Percentiles rank a stretch among this genome's conserved stretches.
Evolutionary conservation across 306 rosid genomes (phyloP).

Genomic region (Betula pendula): DNA sequence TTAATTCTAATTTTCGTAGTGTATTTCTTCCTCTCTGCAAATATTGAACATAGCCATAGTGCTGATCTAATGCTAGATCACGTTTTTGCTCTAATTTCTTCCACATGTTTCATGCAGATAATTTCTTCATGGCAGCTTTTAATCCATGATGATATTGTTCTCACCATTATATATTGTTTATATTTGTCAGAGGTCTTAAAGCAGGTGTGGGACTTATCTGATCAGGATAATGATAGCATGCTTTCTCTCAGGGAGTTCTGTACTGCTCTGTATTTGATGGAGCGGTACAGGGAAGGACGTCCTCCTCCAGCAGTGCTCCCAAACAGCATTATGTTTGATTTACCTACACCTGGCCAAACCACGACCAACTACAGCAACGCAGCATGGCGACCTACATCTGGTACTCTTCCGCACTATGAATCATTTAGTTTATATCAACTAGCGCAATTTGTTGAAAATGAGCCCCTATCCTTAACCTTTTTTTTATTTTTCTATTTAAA

Average conservation of each 20-base stretch:
- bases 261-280: conserved; percentile 90
- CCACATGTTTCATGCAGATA: not conserved
- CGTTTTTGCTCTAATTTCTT: conserved; percentile 19
- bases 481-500: conserved; percentile 24
- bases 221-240: conserved; percentile 99
- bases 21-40: not conserved
- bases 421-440: conserved; percentile 19
- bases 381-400: conserved; percentile 72
- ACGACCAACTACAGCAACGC: conserved; percentile 41
- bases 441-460: conserved; percentile 16
- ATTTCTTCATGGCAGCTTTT: conserved; percentile 26
- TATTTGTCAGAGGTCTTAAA: conserved; percentile 81
- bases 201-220: conserved; percentile 99
- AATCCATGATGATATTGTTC: conserved; percentile 37
- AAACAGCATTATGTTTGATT: conserved; percentile 63
- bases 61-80: not conserved
- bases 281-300: conserved; percentile 88
- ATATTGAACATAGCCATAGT: not conserved
- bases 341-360: conserved; percentile 61
- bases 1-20: not conserved
- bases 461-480: conserved; percentile 18
- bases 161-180: conserved; percentile 40
- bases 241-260: conserved; percentile 97
- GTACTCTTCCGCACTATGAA: conserved; percentile 36
- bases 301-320: conserved; percentile 85